Base-by-base conservation (phyloP, 2,329 filamentous ascomycete genomes). In the Zymoseptoria crescenta region DNA sequence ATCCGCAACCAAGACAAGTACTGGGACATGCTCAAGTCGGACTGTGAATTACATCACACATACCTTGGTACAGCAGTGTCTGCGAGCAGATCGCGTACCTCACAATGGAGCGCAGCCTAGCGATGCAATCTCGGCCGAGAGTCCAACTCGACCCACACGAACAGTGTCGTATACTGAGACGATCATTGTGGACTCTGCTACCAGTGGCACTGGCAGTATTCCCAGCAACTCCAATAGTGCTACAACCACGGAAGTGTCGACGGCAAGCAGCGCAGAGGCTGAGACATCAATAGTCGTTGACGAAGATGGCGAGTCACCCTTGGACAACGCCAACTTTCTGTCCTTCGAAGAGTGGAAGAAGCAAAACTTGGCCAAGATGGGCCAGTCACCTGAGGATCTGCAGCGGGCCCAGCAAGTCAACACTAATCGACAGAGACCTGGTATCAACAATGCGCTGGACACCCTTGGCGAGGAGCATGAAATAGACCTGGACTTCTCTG, bases 311-410 rank as follows among this genome's bases (percentile, higher is more conserved):
- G 87, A 88, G 53, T 86, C 84, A 1, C 80, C 83, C 0, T 78
- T 88, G 9, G 87, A 90, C 68, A 88, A 89, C 65, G 83, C 87
- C 52, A 87, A 91, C 6, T 97, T 97, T 73, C 85, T 97, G 68
- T 96, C 94, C 0, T 99, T 99, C 68, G 94, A 97, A 72, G 93
- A 97, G 69, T 99, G 94, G 94, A 97, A 96, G 76, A 90, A 88
- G 69, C 88, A 92, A 79, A 96, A 96, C 76, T 77, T 97, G 19
- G 89, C 87, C 55, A 89, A 91, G 70, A 87, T 85, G 3, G 93
- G 91, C 10, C 93, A 96, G 70, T 91, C 78, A 70, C 88, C 76
- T 65, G 89, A 81, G 74, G 86, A 81, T 74, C 81, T 81, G 70
- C 88, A 77, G 72, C 84, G 79, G 65, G 80, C 69, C 72, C 79